phyloP scores from a whole-genome alignment of 192 early-diverging fungal genomes.

The Entrophospora sp. region DNA sequence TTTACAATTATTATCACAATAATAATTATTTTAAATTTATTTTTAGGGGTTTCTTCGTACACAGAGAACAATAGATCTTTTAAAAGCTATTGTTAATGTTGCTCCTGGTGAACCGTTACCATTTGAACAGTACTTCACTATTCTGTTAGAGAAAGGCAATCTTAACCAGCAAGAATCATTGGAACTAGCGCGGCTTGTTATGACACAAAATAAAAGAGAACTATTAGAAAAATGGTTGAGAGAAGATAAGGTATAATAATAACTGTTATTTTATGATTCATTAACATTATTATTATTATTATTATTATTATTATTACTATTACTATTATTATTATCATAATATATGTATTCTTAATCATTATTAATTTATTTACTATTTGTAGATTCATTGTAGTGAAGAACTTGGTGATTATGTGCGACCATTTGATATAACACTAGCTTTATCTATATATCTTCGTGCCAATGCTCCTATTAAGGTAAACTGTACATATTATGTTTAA shows the following conservation, averaged over 20 bases:
- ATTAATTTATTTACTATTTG: constrained; percentile 33
- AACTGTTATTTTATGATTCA: neutral
- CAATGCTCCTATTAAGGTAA: constrained; percentile 84
- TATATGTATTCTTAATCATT: neutral
- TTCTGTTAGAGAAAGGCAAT: constrained; percentile 86
- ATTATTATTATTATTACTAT: too few relatives aligned
- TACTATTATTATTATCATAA: too few relatives aligned
- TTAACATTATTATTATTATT: neutral
- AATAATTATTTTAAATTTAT: neutral
- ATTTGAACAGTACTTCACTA: constrained; percentile 96
- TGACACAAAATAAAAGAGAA: constrained; percentile 83
- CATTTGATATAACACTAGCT: constrained; percentile 81
- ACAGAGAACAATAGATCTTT: constrained; percentile 86
- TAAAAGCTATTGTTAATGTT: constrained; percentile 77
- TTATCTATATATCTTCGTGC: constrained; percentile 92
- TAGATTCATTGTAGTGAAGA: constrained; percentile 99
- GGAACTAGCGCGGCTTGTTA: constrained; percentile 85
- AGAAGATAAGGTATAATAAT: constrained; percentile 71
- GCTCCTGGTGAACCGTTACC: constrained; percentile 75
- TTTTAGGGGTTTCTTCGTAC: constrained; percentile 85
- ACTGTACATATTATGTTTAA: too few relatives aligned
- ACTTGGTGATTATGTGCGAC: constrained; percentile 93
- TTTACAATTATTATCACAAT: neutral
- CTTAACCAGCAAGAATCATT: constrained; percentile 94
- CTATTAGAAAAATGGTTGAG: constrained; percentile 97